Conservation (phyloP, 306 rosid genomes). For the Purshia tridentata region DNA sequence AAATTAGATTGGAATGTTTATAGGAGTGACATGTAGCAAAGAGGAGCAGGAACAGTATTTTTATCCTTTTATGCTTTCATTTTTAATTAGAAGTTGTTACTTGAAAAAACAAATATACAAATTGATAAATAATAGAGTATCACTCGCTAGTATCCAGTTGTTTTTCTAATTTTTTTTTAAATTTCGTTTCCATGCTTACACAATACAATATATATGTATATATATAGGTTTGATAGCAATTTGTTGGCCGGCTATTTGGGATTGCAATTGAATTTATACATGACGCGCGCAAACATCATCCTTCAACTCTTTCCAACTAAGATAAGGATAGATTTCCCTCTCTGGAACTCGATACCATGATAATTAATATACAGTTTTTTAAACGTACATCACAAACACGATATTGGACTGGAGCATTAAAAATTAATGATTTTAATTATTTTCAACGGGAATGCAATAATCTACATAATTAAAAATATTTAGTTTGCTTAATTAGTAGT, state of each 20-base stretch:
- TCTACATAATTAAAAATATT: too few species aligned
- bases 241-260: not conserved
- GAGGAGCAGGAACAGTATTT: not conserved
- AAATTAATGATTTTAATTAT: too few species aligned
- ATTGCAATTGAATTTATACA: not conserved
- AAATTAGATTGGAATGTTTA: not conserved
- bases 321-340: not conserved
- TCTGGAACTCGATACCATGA: not conserved
- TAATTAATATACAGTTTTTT: too few species aligned
- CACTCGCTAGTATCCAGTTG: constrained; percentile 2
- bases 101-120: too few species aligned
- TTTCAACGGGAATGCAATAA: too few species aligned
- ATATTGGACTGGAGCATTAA: too few species aligned
- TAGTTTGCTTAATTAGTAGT: too few species aligned
- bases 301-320: not conserved
- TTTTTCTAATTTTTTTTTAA: not conserved
- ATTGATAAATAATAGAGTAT: not conserved
- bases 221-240: not conserved
- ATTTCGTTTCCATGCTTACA: not conserved
- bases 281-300: not conserved
- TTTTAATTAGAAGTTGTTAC: too few species aligned
- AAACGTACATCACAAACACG: too few species aligned
- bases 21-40: not conserved
- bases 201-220: too few species aligned
- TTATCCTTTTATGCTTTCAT: too few species aligned